Evolutionary conservation across 2,329 filamentous ascomycete species (phyloP), one percentile per base, ranked within the genome.

Genomic region (Hymenoscyphus fructigenus): DNA sequence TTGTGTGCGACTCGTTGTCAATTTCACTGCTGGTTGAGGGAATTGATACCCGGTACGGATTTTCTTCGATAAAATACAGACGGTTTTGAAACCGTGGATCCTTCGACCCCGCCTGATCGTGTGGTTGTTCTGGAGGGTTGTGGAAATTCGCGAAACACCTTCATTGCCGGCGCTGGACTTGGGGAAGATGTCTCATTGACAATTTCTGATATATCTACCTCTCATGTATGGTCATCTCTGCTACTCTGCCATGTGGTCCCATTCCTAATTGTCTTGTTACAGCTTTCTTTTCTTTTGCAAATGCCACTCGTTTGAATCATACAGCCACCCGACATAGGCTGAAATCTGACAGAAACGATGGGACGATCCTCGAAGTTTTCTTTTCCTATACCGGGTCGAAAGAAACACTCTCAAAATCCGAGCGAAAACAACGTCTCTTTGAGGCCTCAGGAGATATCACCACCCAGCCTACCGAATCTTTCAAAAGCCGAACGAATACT

Each of bases 291-390:
- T n/a, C 59, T 41, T 63, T 59, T 38, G 53, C 38, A 29, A 47
- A 56, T 47, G 44, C 44, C 56, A 60, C 28, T 61, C 59, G 4
- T 41, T 55, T 61, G 53, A 63, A 57, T 47, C 17, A 14, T 29
- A 23, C 44, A 65, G 57, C 44, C 32, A 56, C 41, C 32, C 47
- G 12, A 47, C 60, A 20, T 20, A 32, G 55, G 63, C 32, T 57
- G 34, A 53, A 41, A 32, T 53, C 55, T 59, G 32, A 57, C 53
- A 55, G 59, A 59, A 64, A 70, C 66, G 55, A 76, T 77, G 75
- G 71, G 74, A 61, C 73, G 73, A 66, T 72, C 70, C 29, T 75
- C 75, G 38, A 77, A 77, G 66, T 76, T 76, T 65, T 75, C 71
- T 6, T 76, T 77, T 64, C 75, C 74, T 28, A 67, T 77, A 17